A percentile compares a stretch with the other conserved stretches of the same genome.
Evolutionary conservation across 305 asterid species (phyloP).

Genomic region (Petunia hybrid): DNA sequence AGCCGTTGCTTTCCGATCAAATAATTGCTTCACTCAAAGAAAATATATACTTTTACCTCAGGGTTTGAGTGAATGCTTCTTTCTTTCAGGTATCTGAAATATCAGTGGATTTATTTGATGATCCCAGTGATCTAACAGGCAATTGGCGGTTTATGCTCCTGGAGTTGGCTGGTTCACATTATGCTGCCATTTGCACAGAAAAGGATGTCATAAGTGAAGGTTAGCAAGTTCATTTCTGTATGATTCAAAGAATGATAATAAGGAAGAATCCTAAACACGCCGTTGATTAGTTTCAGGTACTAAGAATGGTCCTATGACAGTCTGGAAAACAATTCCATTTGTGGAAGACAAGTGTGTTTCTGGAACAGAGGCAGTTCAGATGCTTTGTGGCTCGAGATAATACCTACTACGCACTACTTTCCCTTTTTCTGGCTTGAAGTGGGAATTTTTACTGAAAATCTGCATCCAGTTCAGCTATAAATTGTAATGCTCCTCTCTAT

Average conservation of each 20-base stretch:
- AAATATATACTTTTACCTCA: not conserved
- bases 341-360: constrained; percentile 68
- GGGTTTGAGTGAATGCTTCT: not conserved
- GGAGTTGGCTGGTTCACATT: constrained; percentile 78
- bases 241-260: constrained; percentile 26
- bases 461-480: not conserved
- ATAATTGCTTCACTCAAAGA: not conserved
- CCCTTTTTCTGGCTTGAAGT: not conserved
- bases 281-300: constrained; percentile 44
- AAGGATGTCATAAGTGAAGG: constrained; percentile 50
- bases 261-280: not conserved
- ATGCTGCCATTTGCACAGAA: constrained; percentile 79
- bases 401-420: not conserved
- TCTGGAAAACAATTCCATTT: constrained; percentile 81
- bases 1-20: not conserved
- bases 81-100: constrained; percentile 60
- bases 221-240: constrained; percentile 31
- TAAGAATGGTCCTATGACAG: constrained; percentile 43
- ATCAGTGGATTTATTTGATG: constrained; percentile 57
- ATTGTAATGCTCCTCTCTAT: too few species aligned
- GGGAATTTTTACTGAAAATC: not conserved
- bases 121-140: constrained; percentile 43
- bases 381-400: constrained; percentile 52
- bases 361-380: constrained; percentile 66
- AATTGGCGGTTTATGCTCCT: constrained; percentile 76